These are phyloP conservation scores for Trapa bicornis DNA, from an alignment of 345 rosid genomes.

Conservation along the genomic window DNA sequence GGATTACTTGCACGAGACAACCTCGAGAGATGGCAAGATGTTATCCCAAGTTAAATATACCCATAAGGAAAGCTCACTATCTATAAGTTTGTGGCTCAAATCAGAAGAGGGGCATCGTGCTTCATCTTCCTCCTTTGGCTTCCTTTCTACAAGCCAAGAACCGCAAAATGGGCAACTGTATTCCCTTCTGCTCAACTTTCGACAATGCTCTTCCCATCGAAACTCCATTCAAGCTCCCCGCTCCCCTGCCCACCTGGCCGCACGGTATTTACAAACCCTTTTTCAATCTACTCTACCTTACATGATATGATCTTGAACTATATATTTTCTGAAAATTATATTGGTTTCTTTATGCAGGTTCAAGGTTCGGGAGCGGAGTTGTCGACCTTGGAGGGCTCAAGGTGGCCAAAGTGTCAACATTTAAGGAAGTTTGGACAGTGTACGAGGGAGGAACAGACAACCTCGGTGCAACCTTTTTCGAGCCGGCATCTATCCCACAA, in stretches of 20 bases:
- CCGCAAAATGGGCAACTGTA: background rate
- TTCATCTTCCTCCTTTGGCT: no score
- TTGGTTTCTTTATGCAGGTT: background rate
- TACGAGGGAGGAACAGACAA: constrained; percentile 10
- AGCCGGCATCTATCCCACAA: constrained; percentile 4
- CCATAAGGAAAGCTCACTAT: no score
- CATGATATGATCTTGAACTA: background rate
- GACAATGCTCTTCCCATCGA: no score
- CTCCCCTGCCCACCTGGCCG: constrained; percentile 25
- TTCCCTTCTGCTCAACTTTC: no score
- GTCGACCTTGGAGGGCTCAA: constrained; percentile 11
- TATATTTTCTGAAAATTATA: background rate
- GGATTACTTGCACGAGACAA: no score
- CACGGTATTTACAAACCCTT: constrained; percentile 9
- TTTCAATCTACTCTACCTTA: background rate
- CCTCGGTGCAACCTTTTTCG: constrained; percentile 8
- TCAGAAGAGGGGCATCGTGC: no score
- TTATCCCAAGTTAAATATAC: no score
- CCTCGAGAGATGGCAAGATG: no score
- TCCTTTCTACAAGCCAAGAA: no score
- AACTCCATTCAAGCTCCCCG: constrained; percentile 14
- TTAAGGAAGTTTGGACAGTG: constrained; percentile 8
- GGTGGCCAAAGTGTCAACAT: constrained; percentile 6
- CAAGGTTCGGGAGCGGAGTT: constrained; percentile 5
- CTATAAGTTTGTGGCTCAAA: no score